Evolutionary conservation across 345 rosid species (phyloP), one percentile per base, ranked within the genome.

Genomic region (Euphorbia peplus): DNA sequence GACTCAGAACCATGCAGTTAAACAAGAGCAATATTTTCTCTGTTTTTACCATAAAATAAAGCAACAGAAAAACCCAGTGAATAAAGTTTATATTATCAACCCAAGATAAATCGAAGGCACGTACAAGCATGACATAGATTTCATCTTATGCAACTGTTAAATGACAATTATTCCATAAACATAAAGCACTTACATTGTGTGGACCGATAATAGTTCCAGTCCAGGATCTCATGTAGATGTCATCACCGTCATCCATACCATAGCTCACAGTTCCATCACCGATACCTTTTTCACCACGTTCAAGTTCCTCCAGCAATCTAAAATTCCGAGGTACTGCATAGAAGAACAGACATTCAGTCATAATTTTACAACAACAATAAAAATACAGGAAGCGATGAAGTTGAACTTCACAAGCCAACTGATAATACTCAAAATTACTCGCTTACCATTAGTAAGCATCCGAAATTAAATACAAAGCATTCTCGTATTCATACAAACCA

Each of bases 181-280:
- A 41, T 9, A 12, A 71, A 72, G 69, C 46, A 73, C 70, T 82
- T 88, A 88, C 97, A 83, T 90, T 90, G 85, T 85, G 95, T 62
- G 92, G 95, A 76, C 97, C 97, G 52, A 90, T 90, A 74, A 90
- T 76, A 22, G 97, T 90, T 73, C 97, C 97, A 68, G 97, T 90
- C 97, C 97, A 90, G 30, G 97, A 88, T 65, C 88, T 92, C 97
- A 88, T 90, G 76, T 84, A 85, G 58, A 90, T 88, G 79, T 90
- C 97, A 83, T 90, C 95, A 53, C 89, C 92, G 26, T 90, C 97
- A 56, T 90, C 97, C 97, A 88, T 88, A 66, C 97, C 97, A 81
- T 90, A 90, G 87, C 97, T 90, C 24, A 91, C 97, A 18, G 90
- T 85, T 37, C 97, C 97, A 73, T 91, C 97, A 28, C 95, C 95